Evolutionary conservation across 371 early-diverging fungal genomes (phyloP).

Genomic region (Conidiobolus coronatus): DNA sequence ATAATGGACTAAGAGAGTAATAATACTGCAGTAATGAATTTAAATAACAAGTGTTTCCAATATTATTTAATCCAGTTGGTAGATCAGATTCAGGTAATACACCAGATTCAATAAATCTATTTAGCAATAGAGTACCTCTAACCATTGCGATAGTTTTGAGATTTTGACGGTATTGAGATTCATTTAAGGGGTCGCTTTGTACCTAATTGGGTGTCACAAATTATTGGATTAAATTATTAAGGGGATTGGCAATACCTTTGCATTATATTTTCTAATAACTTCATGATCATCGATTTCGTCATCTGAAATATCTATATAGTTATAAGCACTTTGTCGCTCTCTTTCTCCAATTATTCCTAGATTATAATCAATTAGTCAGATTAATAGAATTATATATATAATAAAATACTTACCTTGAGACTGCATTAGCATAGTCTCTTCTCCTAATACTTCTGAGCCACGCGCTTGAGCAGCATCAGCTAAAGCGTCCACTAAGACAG

Average conservation of each 20-base stretch:
- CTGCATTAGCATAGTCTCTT: background rate
- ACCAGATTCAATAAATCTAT: background rate
- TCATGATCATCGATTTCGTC: background rate
- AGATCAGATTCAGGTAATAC: background rate
- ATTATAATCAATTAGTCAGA: no score
- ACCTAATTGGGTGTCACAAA: background rate
- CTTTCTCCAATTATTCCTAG: background rate
- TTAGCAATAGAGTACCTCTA: background rate
- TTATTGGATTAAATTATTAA: background rate
- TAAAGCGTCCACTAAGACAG: no score
- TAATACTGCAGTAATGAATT: constrained; percentile 42
- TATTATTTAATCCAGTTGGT: constrained; percentile 54
- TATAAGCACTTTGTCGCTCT: background rate
- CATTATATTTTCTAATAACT: background rate
- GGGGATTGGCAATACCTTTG: background rate
- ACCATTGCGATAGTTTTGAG: background rate
- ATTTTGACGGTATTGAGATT: background rate
- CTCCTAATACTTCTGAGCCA: background rate
- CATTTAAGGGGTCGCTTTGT: background rate
- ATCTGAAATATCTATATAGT: background rate
- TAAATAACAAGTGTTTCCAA: constrained; percentile 83
- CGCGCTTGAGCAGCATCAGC: no score
- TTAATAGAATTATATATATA: no score
- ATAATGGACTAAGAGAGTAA: background rate
- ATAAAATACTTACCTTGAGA: background rate